Evolutionary conservation across 2,329 filamentous ascomycete genomes (phyloP).

Genomic region (Aspergillus sp.): DNA sequence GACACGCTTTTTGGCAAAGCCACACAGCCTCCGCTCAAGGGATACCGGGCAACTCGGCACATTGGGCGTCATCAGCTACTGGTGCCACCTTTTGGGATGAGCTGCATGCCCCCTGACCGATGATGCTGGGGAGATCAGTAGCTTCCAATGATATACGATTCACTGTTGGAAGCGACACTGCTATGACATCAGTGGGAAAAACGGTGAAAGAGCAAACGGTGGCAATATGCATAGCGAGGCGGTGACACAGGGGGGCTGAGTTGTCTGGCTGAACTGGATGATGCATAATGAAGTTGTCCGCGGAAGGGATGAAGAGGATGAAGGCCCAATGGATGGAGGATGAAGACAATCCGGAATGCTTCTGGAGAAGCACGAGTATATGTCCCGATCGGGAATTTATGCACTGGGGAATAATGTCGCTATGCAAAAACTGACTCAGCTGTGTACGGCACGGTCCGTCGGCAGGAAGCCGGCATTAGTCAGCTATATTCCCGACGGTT

Average conservation of each 20-base stretch:
- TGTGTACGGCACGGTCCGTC: neutral
- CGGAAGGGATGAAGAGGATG: neutral
- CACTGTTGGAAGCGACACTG: neutral
- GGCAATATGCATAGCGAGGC: conserved; percentile 6
- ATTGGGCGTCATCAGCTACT: conserved; percentile 17
- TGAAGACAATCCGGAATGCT: neutral
- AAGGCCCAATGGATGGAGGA: neutral
- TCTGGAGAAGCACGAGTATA: neutral
- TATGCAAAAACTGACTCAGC: neutral
- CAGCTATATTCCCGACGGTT: conserved; percentile 10
- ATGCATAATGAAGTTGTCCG: neutral
- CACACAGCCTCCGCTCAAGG: conserved; percentile 14
- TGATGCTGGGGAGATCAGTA: conserved; percentile 14
- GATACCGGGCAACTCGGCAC: conserved; percentile 7
- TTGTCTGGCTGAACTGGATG: neutral
- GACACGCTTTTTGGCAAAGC: conserved; percentile 4
- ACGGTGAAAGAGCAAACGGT: conserved; percentile 9
- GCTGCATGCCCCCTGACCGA: neutral
- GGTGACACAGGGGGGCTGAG: neutral
- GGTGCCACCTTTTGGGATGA: conserved; percentile 13
- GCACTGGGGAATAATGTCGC: neutral
- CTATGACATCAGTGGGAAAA: conserved; percentile 10
- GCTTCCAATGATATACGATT: conserved; percentile 4
- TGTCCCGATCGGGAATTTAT: neutral
- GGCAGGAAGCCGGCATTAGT: neutral